phyloP scores from a whole-genome alignment of 2,329 filamentous ascomycete genomes.

The Fusarium sp. region DNA sequence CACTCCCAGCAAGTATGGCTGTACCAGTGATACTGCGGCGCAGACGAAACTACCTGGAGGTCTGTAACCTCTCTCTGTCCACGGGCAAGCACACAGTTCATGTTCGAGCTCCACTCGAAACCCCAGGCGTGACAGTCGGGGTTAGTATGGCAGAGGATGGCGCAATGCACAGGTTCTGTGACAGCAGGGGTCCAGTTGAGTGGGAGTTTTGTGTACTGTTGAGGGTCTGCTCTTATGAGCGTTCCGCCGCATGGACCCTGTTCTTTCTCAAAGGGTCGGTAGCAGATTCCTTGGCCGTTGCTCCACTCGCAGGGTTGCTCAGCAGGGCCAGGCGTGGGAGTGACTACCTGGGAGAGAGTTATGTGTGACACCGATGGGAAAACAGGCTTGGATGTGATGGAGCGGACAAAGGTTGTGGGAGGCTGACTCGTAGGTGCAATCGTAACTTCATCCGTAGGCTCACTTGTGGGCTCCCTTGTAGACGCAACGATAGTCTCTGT shows the following conservation, averaged over 20 bases:
- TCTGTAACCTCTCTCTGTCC: background rate
- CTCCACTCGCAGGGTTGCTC: background rate
- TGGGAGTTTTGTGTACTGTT: background rate
- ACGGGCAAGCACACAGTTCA: background rate
- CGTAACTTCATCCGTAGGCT: background rate
- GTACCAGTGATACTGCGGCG: background rate
- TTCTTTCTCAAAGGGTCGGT: background rate
- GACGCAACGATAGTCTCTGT: background rate
- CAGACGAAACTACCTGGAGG: background rate
- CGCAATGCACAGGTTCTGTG: background rate
- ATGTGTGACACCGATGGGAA: no score
- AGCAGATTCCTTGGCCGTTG: background rate
- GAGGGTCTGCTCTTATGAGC: background rate
- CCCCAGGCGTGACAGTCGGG: background rate
- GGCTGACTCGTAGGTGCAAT: background rate
- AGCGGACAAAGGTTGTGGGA: background rate
- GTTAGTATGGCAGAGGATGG: background rate
- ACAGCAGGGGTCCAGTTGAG: background rate
- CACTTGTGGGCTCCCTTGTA: background rate
- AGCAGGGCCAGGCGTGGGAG: background rate
- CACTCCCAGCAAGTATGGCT: background rate
- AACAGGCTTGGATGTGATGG: background rate
- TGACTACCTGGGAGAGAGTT: background rate
- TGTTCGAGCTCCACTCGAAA: background rate
- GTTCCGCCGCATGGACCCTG: background rate